phyloP scores from a whole-genome alignment of 768 basidiomycete species.

The Kwoniella mangroviensis region DNA sequence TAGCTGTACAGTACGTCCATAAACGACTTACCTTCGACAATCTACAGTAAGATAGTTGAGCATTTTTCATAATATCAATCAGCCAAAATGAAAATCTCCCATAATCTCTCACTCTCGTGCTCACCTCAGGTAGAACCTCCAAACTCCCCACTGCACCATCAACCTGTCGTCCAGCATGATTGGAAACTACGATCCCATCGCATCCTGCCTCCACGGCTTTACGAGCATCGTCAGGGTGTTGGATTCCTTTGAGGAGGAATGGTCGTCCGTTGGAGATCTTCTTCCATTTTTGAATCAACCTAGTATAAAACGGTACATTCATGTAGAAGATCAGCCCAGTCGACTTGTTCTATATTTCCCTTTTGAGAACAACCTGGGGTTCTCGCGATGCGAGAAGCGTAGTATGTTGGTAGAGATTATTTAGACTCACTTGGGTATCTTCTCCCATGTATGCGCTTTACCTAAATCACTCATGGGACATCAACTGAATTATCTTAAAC shows the following conservation, averaged over 20 bases:
- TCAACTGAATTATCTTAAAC: too few relatives aligned
- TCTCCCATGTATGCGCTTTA: slow-evolving; percentile 65
- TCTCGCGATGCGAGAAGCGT: too few relatives aligned
- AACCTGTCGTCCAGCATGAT: slow-evolving; percentile 67
- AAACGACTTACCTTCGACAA: slow-evolving; percentile 34
- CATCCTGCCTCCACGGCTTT: slow-evolving; percentile 69
- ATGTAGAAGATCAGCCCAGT: not conserved
- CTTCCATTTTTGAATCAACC: slow-evolving; percentile 43
- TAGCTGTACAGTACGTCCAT: too few relatives aligned
- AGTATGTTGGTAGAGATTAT: too few relatives aligned
- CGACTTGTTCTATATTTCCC: too few relatives aligned
- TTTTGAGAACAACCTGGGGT: too few relatives aligned
- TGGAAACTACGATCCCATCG: slow-evolving; percentile 78
- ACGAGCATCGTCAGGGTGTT: slow-evolving; percentile 71
- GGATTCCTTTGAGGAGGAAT: slow-evolving; percentile 69
- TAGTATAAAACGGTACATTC: not conserved
- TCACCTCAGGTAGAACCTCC: slow-evolving; percentile 37
- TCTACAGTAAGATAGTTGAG: slow-evolving; percentile 13
- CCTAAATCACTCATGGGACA: slow-evolving; percentile 39
- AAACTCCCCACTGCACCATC: slow-evolving; percentile 79
- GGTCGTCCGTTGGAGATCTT: slow-evolving; percentile 57
- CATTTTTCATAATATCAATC: too few relatives aligned
- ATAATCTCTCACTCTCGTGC: too few relatives aligned
- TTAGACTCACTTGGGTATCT: slow-evolving; percentile 58
- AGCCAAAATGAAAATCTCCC: not conserved